phyloP scores from a whole-genome alignment of 2,329 filamentous ascomycete genomes.

The Aspergillus pseudotamarii region DNA sequence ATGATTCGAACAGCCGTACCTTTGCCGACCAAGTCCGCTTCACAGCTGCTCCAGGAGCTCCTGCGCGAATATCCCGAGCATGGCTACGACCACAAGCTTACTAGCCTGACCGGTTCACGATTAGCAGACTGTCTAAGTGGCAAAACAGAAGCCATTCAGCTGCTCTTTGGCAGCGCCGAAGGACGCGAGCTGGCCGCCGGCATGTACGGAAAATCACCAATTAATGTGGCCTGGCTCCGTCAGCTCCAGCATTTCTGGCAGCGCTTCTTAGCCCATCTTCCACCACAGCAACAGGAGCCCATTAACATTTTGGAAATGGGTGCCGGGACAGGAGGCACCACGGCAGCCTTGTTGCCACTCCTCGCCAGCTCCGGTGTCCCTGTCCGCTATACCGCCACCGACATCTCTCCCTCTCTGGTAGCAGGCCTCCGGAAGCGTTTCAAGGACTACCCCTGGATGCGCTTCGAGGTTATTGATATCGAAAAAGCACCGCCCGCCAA shows the following conservation, averaged over 20 bases:
- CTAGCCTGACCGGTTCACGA: conserved; percentile 14
- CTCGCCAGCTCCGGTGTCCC: conserved; percentile 28
- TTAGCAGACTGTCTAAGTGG: conserved; percentile 28
- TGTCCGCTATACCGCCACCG: conserved; percentile 43
- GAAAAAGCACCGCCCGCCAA: conserved; percentile 25
- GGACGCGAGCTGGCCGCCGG: conserved; percentile 36
- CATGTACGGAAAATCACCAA: conserved; percentile 39
- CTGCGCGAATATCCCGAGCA: conserved; percentile 28
- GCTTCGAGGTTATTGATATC: conserved; percentile 29
- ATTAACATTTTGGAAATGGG: conserved; percentile 24
- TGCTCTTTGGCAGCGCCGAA: conserved; percentile 42
- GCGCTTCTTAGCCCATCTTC: conserved; percentile 9
- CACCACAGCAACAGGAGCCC: conserved; percentile 23
- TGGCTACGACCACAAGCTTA: conserved; percentile 24
- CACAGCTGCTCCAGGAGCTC: conserved; percentile 30
- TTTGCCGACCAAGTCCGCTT: conserved; percentile 19
- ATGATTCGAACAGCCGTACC: conserved; percentile 33
- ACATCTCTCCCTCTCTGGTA: conserved; percentile 39
- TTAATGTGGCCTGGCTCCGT: conserved; percentile 33
- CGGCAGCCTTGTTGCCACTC: conserved; percentile 26
- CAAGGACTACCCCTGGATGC: conserved; percentile 27
- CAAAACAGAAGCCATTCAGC: conserved; percentile 38
- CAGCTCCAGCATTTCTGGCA: conserved; percentile 37
- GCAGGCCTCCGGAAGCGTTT: conserved; percentile 32
- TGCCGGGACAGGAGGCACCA: conserved; percentile 34